phyloP scores from a whole-genome alignment of 305 asterid species.

The Fraxinus dipetala region DNA sequence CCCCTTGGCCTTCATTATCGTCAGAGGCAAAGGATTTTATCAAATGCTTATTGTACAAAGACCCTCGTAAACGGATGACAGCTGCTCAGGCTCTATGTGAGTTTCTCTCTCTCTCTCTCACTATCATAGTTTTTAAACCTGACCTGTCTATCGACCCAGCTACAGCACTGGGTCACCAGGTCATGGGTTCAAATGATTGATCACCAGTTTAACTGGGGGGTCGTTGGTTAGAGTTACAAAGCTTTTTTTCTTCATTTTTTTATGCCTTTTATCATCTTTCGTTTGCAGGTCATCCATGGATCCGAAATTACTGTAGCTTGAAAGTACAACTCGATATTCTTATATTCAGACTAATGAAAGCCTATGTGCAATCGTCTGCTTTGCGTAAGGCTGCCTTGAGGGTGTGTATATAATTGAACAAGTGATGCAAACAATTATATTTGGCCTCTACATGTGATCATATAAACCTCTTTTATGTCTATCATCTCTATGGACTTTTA shows the following conservation, averaged over 20 bases:
- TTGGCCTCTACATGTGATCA: background rate
- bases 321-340: slow-evolving; percentile 49
- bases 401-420: slow-evolving; percentile 38
- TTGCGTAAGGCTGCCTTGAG: slow-evolving; percentile 73
- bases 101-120: slow-evolving; percentile 18
- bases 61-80: slow-evolving; percentile 55
- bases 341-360: slow-evolving; percentile 55
- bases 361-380: slow-evolving; percentile 65
- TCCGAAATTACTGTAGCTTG: slow-evolving; percentile 34
- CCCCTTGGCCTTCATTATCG: slow-evolving; percentile 57
- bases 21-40: slow-evolving; percentile 55
- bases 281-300: slow-evolving; percentile 80
- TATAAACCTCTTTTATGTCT: background rate
- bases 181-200: background rate
- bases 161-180: background rate
- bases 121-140: background rate
- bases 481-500: background rate
- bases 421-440: background rate
- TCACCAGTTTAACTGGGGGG: background rate
- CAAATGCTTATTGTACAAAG: slow-evolving; percentile 46
- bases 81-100: slow-evolving; percentile 76
- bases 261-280: background rate
- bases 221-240: background rate
- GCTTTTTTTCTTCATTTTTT: background rate
- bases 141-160: background rate